phyloP scores from a whole-genome alignment of 192 early-diverging fungal species.

The Entomortierella chlamydospora region DNA sequence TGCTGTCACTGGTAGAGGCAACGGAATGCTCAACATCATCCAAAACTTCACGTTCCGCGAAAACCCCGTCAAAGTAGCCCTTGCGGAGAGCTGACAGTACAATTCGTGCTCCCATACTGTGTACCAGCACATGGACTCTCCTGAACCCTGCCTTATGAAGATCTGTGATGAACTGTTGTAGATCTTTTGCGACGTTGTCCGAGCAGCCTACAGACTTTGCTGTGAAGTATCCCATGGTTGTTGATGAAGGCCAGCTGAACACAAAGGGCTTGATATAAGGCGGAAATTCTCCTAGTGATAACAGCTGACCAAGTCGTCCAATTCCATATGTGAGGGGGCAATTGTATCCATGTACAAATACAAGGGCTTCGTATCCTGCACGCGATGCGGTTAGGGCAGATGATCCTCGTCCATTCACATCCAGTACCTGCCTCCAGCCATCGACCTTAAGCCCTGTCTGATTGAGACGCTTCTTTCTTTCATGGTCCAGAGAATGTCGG shows the following conservation, averaged over 20 bases:
- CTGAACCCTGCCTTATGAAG: constrained; percentile 46
- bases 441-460: constrained; percentile 35
- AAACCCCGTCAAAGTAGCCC: constrained; percentile 26
- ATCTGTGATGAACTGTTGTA: constrained; percentile 49
- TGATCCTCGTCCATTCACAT: constrained; percentile 10
- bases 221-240: constrained; percentile 52
- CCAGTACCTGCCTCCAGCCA: constrained; percentile 36
- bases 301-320: constrained; percentile 50
- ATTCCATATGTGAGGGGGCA: constrained; percentile 52
- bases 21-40: constrained; percentile 4
- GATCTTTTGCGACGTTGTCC: constrained; percentile 41
- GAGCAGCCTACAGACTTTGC: constrained; percentile 42
- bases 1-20: constrained; percentile 1
- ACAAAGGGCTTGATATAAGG: constrained; percentile 57
- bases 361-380: constrained; percentile 46
- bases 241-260: constrained; percentile 50
- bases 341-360: constrained; percentile 57
- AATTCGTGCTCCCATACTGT: constrained; percentile 57
- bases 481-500: constrained; percentile 3
- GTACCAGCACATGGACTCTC: constrained; percentile 47
- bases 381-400: constrained; percentile 21
- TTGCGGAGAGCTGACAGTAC: constrained; percentile 42
- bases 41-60: constrained; percentile 34
- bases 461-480: constrained; percentile 15
- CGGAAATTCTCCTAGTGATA: constrained; percentile 52